phyloP scores from a whole-genome alignment of 495 filamentous ascomycete genomes.

The Annulohypoxylon stygium region DNA sequence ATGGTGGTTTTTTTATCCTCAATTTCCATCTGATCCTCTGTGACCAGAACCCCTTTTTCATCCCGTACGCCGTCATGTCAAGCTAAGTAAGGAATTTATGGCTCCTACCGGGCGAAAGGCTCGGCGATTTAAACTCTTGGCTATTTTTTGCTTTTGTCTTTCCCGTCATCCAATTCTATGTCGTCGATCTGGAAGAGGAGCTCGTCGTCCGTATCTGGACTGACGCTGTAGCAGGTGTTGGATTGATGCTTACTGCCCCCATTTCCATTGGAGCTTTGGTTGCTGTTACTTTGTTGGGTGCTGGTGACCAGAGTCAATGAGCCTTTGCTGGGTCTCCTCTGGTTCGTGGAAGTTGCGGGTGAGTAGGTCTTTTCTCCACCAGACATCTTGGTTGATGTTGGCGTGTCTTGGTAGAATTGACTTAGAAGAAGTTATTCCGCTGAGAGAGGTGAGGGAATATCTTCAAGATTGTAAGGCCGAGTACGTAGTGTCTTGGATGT shows the following conservation, averaged over 20 bases:
- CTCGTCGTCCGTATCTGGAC: slow-evolving; percentile 22
- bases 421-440: background rate
- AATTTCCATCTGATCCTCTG: background rate
- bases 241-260: background rate
- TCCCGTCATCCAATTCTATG: slow-evolving; percentile 9
- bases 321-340: slow-evolving; percentile 4
- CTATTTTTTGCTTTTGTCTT: slow-evolving; percentile 17
- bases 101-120: background rate
- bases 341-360: background rate
- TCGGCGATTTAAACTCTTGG: background rate
- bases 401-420: background rate
- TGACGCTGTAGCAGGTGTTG: slow-evolving; percentile 1
- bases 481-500: background rate
- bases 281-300: slow-evolving; percentile 10
- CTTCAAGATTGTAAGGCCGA: slow-evolving; percentile 3
- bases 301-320: background rate
- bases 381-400: slow-evolving; percentile 22
- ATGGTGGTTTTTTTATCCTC: background rate
- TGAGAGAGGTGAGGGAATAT: background rate
- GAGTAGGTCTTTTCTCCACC: slow-evolving; percentile 8
- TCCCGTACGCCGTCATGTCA: too few species aligned
- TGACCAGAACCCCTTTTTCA: background rate
- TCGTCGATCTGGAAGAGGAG: slow-evolving; percentile 38
- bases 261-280: slow-evolving; percentile 16
- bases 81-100: too few species aligned